Percentiles rank a stretch among this genome's conserved stretches.
These are phyloP conservation scores for Colletotrichum agaves DNA, from an alignment of 2,329 filamentous ascomycete species.

Conservation along the genomic window DNA sequence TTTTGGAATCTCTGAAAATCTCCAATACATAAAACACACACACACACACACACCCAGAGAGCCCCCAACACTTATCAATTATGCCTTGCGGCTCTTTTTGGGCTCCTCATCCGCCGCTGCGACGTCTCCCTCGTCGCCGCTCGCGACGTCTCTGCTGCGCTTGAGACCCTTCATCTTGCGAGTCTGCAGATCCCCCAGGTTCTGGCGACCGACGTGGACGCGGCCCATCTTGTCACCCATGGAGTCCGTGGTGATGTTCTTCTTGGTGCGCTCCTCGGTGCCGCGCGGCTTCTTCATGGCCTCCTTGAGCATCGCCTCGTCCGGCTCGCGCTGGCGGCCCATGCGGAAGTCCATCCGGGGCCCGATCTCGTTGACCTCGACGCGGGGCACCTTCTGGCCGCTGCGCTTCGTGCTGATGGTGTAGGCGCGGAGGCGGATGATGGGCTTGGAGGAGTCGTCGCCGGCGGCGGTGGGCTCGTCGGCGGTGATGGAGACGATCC, in stretches of 20 bases:
- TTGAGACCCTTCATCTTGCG: slow-evolving; percentile 99
- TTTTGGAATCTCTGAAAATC: neutral
- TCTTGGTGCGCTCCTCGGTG: slow-evolving; percentile 83
- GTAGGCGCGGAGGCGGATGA: slow-evolving; percentile 80
- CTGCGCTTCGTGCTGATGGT: slow-evolving; percentile 86
- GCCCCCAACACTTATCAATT: neutral
- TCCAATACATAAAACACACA: neutral
- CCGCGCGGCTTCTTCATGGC: slow-evolving; percentile 88
- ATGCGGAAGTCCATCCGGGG: slow-evolving; percentile 92
- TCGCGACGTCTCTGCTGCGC: slow-evolving; percentile 73
- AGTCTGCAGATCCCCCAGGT: slow-evolving; percentile 87
- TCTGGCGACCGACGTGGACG: slow-evolving; percentile 90
- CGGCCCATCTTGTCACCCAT: slow-evolving; percentile 97
- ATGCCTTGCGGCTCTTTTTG: slow-evolving; percentile 38
- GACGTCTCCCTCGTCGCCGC: slow-evolving; percentile 60
- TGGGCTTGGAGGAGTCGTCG: slow-evolving; percentile 61
- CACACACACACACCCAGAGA: neutral
- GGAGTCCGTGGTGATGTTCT: slow-evolving; percentile 91
- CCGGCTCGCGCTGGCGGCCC: slow-evolving; percentile 82
- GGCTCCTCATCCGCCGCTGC: slow-evolving; percentile 53
- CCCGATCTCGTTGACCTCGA: slow-evolving; percentile 95
- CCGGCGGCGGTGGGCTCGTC: slow-evolving; percentile 65
- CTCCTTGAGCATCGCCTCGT: slow-evolving; percentile 84
- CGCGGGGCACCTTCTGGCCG: slow-evolving; percentile 86
- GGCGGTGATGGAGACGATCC: slow-evolving; percentile 84